Conservation (phyloP, 2,329 filamentous ascomycete genomes). For the Nothophaeocryptopus gaeumannii region DNA sequence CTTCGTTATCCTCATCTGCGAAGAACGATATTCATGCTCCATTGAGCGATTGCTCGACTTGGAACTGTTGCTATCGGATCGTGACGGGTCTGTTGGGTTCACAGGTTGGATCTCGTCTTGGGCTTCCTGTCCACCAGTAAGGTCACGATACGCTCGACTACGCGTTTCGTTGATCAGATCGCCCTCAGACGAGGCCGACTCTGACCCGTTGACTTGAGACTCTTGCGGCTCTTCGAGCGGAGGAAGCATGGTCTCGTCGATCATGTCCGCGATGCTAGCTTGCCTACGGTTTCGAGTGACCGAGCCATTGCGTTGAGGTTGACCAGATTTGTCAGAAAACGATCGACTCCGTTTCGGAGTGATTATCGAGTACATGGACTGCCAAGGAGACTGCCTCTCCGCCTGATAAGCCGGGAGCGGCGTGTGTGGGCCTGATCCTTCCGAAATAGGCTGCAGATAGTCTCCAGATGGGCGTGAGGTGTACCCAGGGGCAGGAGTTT, state of each 20-base stretch:
- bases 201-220: too few species aligned
- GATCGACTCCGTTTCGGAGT: slow-evolving; percentile 8
- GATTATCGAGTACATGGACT: slow-evolving; percentile 8
- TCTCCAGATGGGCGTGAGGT: slow-evolving; percentile 9
- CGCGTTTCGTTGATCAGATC: slow-evolving; percentile 3
- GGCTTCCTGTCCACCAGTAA: slow-evolving; percentile 12
- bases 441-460: neutral
- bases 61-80: neutral
- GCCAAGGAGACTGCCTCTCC: slow-evolving; percentile 10
- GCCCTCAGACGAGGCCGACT: neutral
- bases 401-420: slow-evolving; percentile 20
- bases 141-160: slow-evolving; percentile 11
- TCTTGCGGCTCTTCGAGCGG: slow-evolving; percentile 1
- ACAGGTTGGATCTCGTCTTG: slow-evolving; percentile 14
- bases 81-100: slow-evolving; percentile 5
- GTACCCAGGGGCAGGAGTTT: slow-evolving; percentile 23
- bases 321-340: slow-evolving; percentile 1
- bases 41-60: slow-evolving; percentile 2
- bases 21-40: neutral
- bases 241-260: neutral
- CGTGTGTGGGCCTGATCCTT: slow-evolving; percentile 13
- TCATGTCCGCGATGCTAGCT: too few species aligned
- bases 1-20: neutral
- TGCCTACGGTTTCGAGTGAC: neutral
- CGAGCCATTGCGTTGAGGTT: neutral